Evolutionary conservation across 805 yeast species (phyloP), one percentile per base, ranked within the genome.

Genomic region (Cyberlindnera xishuangbannaensis): DNA sequence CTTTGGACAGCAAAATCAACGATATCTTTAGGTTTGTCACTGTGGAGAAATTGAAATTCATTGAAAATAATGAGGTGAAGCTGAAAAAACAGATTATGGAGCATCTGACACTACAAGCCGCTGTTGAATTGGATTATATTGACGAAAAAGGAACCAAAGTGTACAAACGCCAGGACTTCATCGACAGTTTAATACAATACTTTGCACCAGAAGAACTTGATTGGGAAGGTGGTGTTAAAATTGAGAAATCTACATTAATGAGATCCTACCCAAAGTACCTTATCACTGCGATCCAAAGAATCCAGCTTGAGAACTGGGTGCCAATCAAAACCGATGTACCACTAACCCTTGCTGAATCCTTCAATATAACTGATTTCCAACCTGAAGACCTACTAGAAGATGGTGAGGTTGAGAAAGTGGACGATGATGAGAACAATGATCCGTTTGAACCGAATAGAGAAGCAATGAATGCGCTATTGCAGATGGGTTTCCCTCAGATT

Each of bases 401-500:
- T n/a, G 60, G 51, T 3, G 64, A 56, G 41, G 53, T 46, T 5
- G 60, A 56, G 15, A 43, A 47, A 11, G 48, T 54, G 25, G 45
- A 54, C 2, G 47, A 42, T 6, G 47, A 53, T 1, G 43, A 24
- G 2, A n/a, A n/a, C n/a, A n/a, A n/a, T n/a, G 47, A 53, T 7
- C 59, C 52, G 6, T 83, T 82, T 47, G 48, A 41, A 3, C 81
- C 92, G 5, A 69, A 86, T 40, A 61, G 57, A 20, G 70, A 65
- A 1, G 76, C 74, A 2, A 42, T 86, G 42, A 57, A 65, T 7
- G 65, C 68, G 38, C 68, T 92, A 7, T 55, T 64, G 30, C 75
- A 73, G 14, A 92, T 88, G 96, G 98, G 98, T n/a, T 90, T 92
- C 53, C 72, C 87, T 1, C 73, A 73, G 32, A 67, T 69, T 15